phyloP scores from a whole-genome alignment of 495 filamentous ascomycete genomes.

The Penicillium fimorum region DNA sequence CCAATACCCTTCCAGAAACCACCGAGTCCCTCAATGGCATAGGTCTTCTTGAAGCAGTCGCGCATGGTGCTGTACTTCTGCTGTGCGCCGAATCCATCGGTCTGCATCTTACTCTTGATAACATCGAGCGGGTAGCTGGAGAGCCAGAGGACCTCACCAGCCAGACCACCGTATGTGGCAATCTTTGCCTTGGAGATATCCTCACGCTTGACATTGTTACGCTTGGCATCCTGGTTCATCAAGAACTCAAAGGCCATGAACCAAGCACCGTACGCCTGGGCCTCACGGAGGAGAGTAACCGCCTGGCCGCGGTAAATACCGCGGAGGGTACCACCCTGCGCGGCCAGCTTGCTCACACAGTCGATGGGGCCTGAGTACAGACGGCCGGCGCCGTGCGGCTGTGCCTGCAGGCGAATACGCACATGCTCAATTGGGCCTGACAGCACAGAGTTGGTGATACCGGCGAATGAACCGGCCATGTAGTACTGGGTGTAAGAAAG shows the following conservation, averaged over 20 bases:
- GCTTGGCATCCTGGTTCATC: slow-evolving; percentile 83
- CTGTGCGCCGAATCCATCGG: slow-evolving; percentile 75
- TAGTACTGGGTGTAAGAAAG: slow-evolving; percentile 86
- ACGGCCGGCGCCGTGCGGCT: slow-evolving; percentile 77
- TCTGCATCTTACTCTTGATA: slow-evolving; percentile 99
- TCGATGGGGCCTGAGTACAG: slow-evolving; percentile 85
- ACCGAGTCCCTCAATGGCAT: slow-evolving; percentile 66
- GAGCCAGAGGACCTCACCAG: slow-evolving; percentile 92
- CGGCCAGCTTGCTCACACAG: slow-evolving; percentile 80
- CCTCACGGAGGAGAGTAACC: slow-evolving; percentile 85
- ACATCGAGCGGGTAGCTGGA: slow-evolving; percentile 94
- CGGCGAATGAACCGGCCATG: slow-evolving; percentile 85
- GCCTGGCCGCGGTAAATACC: slow-evolving; percentile 84
- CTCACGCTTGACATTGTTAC: slow-evolving; percentile 69
- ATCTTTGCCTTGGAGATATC: slow-evolving; percentile 81
- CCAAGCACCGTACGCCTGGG: slow-evolving; percentile 93
- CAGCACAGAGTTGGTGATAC: slow-evolving; percentile 83
- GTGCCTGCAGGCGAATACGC: slow-evolving; percentile 94
- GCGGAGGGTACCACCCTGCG: slow-evolving; percentile 60
- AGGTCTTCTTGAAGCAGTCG: slow-evolving; percentile 87
- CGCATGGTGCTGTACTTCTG: slow-evolving; percentile 77
- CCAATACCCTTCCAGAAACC: slow-evolving; percentile 97
- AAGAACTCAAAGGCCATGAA: slow-evolving; percentile 93
- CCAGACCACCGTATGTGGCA: slow-evolving; percentile 87
- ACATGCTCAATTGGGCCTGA: slow-evolving; percentile 96